Percentiles rank a stretch among this genome's conserved stretches.
phyloP scores from a whole-genome alignment of 352 stramenopile species.

The Elongisporangium undulatum region DNA sequence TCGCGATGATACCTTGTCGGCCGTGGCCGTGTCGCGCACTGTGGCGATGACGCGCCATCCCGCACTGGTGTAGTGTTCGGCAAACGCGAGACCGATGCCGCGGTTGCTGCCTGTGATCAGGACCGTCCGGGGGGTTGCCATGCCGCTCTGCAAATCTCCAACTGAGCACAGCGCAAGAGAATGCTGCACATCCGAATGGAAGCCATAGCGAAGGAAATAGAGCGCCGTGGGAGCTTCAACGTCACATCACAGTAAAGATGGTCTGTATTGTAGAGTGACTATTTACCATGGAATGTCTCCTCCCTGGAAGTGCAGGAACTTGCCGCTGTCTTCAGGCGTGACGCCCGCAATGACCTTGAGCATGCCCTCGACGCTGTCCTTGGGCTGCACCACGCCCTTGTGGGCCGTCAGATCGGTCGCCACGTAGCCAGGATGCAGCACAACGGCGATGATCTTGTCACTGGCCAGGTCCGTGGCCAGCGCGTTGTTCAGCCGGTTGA shows the following conservation, averaged over 20 bases:
- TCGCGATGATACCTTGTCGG: constrained; percentile 13
- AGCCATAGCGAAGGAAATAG: too few species aligned
- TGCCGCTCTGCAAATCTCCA: too few species aligned
- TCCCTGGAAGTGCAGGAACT: constrained; percentile 38
- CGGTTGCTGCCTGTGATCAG: constrained; percentile 39
- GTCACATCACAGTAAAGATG: too few species aligned
- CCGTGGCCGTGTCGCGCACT: constrained; percentile 16
- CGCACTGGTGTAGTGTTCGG: constrained; percentile 29
- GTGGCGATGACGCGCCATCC: constrained; percentile 47
- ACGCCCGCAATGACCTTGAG: constrained; percentile 17
- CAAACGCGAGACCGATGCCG: constrained; percentile 43
- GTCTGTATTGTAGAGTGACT: too few species aligned
- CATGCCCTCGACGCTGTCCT: constrained; percentile 22
- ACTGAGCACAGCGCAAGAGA: too few species aligned
- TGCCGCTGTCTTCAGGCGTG: constrained; percentile 26
- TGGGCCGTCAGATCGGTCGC: constrained; percentile 30
- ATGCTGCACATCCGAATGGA: too few species aligned
- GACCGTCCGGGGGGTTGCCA: constrained; percentile 26
- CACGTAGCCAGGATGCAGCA: constrained; percentile 34
- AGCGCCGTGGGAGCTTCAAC: too few species aligned
- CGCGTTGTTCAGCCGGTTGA: constrained; percentile 38
- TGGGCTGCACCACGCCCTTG: constrained; percentile 13
- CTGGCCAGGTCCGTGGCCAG: constrained; percentile 26
- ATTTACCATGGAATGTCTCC: constrained; percentile 30
- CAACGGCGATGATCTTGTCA: constrained; percentile 19